Evolutionary conservation across 441 rosid genomes (phyloP).

Genomic region (Biscutella laevigata): DNA sequence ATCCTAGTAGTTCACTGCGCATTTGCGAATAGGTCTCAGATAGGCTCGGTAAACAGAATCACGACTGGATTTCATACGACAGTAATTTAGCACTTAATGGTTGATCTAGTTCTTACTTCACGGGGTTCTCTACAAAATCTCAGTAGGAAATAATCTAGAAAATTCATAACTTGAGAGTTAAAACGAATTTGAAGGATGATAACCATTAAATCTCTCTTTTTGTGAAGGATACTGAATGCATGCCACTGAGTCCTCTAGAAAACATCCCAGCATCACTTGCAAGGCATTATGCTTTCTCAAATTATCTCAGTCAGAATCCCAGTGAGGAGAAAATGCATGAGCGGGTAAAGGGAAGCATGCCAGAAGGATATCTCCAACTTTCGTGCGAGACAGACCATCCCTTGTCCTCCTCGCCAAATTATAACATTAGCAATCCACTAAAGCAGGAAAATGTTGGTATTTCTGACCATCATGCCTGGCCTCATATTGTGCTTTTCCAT

Average conservation of each 20-base stretch:
- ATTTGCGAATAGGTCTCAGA: background rate
- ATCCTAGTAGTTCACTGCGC: background rate
- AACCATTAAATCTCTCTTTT: conserved; percentile 13
- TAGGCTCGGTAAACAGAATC: conserved; percentile 5
- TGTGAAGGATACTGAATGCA: conserved; percentile 64
- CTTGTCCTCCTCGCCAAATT: conserved; percentile 26
- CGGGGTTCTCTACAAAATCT: background rate
- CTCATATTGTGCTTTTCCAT: conserved; percentile 7
- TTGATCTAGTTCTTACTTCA: background rate
- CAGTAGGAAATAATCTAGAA: background rate
- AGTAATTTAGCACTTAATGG: background rate
- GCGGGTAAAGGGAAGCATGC: conserved; percentile 31
- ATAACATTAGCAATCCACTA: conserved; percentile 32
- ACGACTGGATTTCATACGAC: background rate
- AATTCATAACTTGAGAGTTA: background rate
- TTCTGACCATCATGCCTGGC: conserved; percentile 11
- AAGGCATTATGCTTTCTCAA: conserved; percentile 31
- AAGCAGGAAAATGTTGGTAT: conserved; percentile 56
- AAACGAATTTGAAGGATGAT: conserved; percentile 6
- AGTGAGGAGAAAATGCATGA: conserved; percentile 44
- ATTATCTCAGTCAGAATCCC: conserved; percentile 31
- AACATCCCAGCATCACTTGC: conserved; percentile 63
- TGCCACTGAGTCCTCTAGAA: conserved; percentile 53
- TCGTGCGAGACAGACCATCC: conserved; percentile 33
- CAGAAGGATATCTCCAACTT: conserved; percentile 31